A percentile compares a stretch with the other conserved stretches of the same genome.
Conservation (phyloP, 805 yeast species). For the Phaffomyces opuntiae region DNA sequence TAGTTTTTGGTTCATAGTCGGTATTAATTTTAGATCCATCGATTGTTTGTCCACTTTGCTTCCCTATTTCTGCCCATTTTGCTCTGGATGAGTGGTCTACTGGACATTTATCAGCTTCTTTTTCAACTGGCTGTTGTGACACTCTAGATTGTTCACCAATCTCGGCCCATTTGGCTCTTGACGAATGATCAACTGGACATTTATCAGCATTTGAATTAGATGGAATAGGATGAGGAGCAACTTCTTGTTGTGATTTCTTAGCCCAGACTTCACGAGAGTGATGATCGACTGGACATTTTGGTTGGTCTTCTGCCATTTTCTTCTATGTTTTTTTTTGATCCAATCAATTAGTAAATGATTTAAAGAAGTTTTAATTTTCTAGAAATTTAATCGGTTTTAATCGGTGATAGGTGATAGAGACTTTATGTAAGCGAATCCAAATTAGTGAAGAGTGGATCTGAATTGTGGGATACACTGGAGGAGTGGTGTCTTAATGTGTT, state of each 20-base stretch:
- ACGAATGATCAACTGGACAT: constrained; percentile 68
- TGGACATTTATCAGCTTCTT: constrained; percentile 44
- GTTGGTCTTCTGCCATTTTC: constrained; percentile 15
- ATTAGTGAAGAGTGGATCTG: too few relatives aligned
- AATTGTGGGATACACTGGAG: too few relatives aligned
- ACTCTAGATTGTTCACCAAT: constrained; percentile 20
- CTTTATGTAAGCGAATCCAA: too few relatives aligned
- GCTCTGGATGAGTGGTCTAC: constrained; percentile 56
- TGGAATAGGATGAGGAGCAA: constrained; percentile 17
- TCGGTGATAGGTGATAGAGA: not conserved
- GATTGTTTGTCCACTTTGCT: constrained; percentile 1
- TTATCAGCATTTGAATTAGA: constrained; percentile 23
- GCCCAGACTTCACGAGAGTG: constrained; percentile 18
- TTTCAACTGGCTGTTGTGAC: not conserved
- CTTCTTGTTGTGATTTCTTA: not conserved
- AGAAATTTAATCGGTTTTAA: not conserved
- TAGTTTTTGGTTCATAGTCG: constrained; percentile 8
- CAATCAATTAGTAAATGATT: not conserved
- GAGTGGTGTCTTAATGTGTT: too few relatives aligned
- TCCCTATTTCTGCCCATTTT: constrained; percentile 42
- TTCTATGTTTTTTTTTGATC: not conserved
- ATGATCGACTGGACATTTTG: constrained; percentile 50
- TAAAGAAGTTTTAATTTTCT: not conserved
- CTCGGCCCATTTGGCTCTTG: constrained; percentile 53
- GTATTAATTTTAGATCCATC: constrained; percentile 18